Evolutionary conservation across 2,329 filamentous ascomycete species (phyloP), one percentile per base, ranked within the genome.

Genomic region (Dactylellina drechsleri): DNA sequence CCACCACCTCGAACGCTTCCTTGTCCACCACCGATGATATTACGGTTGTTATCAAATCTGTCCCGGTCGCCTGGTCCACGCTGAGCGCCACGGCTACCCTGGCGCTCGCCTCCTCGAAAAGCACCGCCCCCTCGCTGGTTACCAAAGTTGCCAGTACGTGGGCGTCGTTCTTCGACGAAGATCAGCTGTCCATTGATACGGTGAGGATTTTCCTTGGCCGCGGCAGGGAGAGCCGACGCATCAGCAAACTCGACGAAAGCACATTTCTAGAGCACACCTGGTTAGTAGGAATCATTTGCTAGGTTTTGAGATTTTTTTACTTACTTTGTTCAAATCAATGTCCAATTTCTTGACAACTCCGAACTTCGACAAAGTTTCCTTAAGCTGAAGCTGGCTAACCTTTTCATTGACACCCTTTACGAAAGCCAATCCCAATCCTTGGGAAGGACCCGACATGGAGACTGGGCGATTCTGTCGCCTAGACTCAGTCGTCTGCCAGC

Each of bases 171-270:
- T 84, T 98, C 95, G 67, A 99, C 91, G 76, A 88, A 86, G 79
- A 99, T 90, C 80, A 88, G 89, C 82, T 97, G 91, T 78, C 89
- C 91, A 79, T 91, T 92, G 77, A 99, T 88, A 52, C 87, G 87
- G 83, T 96, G 92, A 41, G 94, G 94, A 84, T 96, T 98, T 79
- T 90, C 91, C 76, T 87, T 87, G 43, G 92, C 86, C 50, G 95
- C 95, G 77, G 91, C 90, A 82, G 92, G 87, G 83, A 96, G 97
- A 54, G 89, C 92, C 66, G 93, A 89, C 20, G 88, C 81, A 54
- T 90, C 91, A 81, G 89, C 91, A 83, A 95, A 99, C 82, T 99
- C 95, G 74, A 97, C 92, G 81, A 98, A 98, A 26, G 95, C 95
- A 81, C 93, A 97, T 86, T 95, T 97, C 94, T 96, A 81, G 28